These are phyloP conservation scores for Sporothrix dimorphospora DNA, from an alignment of 2,329 filamentous ascomycete species.

Conservation along the genomic window DNA sequence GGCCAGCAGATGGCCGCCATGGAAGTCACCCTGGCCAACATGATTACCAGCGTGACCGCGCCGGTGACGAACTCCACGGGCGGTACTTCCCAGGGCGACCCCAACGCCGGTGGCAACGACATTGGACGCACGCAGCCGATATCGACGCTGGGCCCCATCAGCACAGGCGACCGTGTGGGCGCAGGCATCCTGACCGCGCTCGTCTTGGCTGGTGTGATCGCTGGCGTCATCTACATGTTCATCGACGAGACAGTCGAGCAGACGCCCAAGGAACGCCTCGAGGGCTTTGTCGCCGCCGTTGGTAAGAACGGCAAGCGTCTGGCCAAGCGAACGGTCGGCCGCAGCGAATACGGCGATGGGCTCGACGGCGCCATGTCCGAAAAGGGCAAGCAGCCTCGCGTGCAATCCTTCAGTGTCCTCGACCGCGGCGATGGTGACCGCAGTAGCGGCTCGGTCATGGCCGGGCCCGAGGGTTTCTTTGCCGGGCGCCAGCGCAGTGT, in stretches of 20 bases:
- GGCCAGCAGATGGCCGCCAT: conserved; percentile 73
- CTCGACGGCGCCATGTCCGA: conserved; percentile 23
- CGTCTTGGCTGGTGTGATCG: conserved; percentile 57
- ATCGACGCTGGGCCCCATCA: conserved; percentile 9
- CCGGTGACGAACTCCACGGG: conserved; percentile 50
- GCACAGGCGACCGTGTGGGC: conserved; percentile 28
- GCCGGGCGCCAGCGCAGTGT: not conserved
- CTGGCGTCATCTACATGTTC: conserved; percentile 55
- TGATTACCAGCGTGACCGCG: conserved; percentile 51
- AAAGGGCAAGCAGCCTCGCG: conserved; percentile 20
- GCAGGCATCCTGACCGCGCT: conserved; percentile 43
- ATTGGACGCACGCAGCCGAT: conserved; percentile 21
- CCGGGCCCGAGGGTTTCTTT: not conserved
- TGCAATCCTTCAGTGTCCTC: conserved; percentile 18
- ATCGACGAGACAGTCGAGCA: conserved; percentile 51
- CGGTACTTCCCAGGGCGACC: conserved; percentile 54
- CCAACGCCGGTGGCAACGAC: conserved; percentile 42
- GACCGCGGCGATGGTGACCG: conserved; percentile 21
- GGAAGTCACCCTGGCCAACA: conserved; percentile 65
- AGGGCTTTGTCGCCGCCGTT: conserved; percentile 34
- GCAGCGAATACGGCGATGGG: not conserved
- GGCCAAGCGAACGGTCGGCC: conserved; percentile 16
- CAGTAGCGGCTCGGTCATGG: conserved; percentile 21
- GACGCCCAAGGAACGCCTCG: conserved; percentile 41
- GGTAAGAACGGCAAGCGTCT: conserved; percentile 26